Evolutionary conservation across 2,329 filamentous ascomycete genomes (phyloP).

Genomic region (Metarhizium album): DNA sequence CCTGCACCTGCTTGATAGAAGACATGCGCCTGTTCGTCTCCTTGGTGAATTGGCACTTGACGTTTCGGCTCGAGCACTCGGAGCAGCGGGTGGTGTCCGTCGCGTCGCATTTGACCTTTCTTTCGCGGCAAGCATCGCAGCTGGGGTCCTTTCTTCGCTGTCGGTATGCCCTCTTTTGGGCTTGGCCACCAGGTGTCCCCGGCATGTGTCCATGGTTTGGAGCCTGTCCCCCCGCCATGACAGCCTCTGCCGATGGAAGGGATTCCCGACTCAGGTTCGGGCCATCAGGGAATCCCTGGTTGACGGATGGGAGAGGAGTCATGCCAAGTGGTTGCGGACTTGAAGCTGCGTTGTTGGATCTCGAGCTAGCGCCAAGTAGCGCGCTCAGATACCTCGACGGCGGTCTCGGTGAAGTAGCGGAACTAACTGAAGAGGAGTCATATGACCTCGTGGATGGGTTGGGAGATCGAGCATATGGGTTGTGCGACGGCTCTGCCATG

Average conservation of each 20-base stretch:
- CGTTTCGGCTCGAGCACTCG: constrained; percentile 90
- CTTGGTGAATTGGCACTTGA: constrained; percentile 98
- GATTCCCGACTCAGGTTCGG: constrained; percentile 49
- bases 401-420: constrained; percentile 47
- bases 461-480: constrained; percentile 48
- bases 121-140: constrained; percentile 90
- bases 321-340: constrained; percentile 44
- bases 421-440: constrained; percentile 54
- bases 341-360: constrained; percentile 37
- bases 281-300: constrained; percentile 39
- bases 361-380: constrained; percentile 40
- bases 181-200: constrained; percentile 40
- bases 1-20: constrained; percentile 97
- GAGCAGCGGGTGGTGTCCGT: constrained; percentile 95
- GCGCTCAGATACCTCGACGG: constrained; percentile 40
- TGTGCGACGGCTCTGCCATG: constrained; percentile 47
- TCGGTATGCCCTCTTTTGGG: constrained; percentile 87
- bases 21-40: constrained; percentile 98
- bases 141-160: constrained; percentile 94
- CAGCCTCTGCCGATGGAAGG: constrained; percentile 47
- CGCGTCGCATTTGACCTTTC: constrained; percentile 83
- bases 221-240: constrained; percentile 44
- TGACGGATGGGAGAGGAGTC: constrained; percentile 37
- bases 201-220: constrained; percentile 21
- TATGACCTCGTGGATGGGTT: constrained; percentile 51